Conservation (phyloP, 352 stramenopile genomes). For the Heterotrichella gracilis region DNA sequence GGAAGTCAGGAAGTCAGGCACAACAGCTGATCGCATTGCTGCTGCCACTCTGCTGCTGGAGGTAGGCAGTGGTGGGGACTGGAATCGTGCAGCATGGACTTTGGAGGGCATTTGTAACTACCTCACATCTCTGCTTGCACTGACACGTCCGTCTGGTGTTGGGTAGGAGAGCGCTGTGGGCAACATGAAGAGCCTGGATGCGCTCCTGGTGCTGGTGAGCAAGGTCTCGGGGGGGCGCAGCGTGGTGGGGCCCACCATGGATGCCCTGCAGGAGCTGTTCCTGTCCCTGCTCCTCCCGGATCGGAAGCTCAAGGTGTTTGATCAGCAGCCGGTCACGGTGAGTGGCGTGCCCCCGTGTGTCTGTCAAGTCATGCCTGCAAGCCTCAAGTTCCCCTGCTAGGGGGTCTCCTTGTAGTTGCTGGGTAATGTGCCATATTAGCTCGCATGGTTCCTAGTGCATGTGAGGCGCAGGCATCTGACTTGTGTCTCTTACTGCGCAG, state of each 20-base stretch:
- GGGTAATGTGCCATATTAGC: too few relatives aligned
- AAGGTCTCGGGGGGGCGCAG: constrained; percentile 41
- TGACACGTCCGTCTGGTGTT: too few relatives aligned
- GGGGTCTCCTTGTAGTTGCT: too few relatives aligned
- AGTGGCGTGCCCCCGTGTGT: too few relatives aligned
- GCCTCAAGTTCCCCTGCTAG: too few relatives aligned
- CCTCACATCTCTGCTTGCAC: too few relatives aligned
- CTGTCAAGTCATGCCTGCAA: too few relatives aligned
- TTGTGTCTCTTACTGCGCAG: too few relatives aligned
- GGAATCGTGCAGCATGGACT: too few relatives aligned
- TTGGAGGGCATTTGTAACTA: too few relatives aligned
- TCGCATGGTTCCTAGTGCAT: not conserved
- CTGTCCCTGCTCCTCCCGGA: constrained; percentile 46
- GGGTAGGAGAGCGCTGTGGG: constrained; percentile 44
- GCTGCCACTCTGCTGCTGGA: constrained; percentile 47
- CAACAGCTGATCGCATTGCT: constrained; percentile 44
- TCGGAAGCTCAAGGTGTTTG: constrained; percentile 37
- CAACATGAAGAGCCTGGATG: constrained; percentile 30
- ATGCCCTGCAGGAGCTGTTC: constrained; percentile 64
- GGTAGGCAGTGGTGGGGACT: too few relatives aligned
- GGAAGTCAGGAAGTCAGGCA: constrained; percentile 39
- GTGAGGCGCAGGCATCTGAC: constrained; percentile 11
- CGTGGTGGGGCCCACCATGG: constrained; percentile 45
- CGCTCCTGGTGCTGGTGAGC: constrained; percentile 45
- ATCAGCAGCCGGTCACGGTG: constrained; percentile 31